Percentiles rank a stretch among this genome's conserved stretches.
phyloP scores from a whole-genome alignment of 345 rosid species.

The Geranium brycei region DNA sequence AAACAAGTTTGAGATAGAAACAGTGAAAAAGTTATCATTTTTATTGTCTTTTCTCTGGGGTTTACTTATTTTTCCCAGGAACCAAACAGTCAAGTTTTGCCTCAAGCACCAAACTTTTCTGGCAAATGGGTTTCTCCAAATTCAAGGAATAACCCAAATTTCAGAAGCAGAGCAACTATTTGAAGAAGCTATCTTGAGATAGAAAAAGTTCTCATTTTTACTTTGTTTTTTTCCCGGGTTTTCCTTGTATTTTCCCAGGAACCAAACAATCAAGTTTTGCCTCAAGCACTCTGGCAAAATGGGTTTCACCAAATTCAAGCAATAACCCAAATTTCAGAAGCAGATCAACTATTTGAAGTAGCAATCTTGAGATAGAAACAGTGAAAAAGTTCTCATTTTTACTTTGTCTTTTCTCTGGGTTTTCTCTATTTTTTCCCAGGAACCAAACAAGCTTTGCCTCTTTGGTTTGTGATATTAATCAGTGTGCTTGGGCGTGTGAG shows the following conservation, averaged over 20 bases:
- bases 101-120: too few relatives aligned
- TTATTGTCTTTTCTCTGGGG: neutral
- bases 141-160: too few relatives aligned
- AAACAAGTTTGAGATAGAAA: slow-evolving; percentile 5
- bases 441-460: neutral
- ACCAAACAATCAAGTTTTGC: too few relatives aligned
- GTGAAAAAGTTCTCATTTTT: neutral
- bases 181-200: too few relatives aligned
- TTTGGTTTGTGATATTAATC: too few relatives aligned
- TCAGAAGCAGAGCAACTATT: too few relatives aligned
- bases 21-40: neutral
- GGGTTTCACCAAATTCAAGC: slow-evolving; percentile 13
- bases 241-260: too few relatives aligned
- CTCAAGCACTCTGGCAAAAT: too few relatives aligned
- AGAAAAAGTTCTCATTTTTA: too few relatives aligned
- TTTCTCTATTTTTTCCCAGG: neutral
- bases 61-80: neutral
- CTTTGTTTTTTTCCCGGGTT: too few relatives aligned
- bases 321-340: slow-evolving; percentile 11
- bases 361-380: slow-evolving; percentile 5
- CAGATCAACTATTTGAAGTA: neutral
- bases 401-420: neutral
- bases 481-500: neutral
- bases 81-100: neutral
- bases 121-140: too few relatives aligned